phyloP scores from a whole-genome alignment of 148 eudicot species.

The Fagopyrum esculentum region DNA sequence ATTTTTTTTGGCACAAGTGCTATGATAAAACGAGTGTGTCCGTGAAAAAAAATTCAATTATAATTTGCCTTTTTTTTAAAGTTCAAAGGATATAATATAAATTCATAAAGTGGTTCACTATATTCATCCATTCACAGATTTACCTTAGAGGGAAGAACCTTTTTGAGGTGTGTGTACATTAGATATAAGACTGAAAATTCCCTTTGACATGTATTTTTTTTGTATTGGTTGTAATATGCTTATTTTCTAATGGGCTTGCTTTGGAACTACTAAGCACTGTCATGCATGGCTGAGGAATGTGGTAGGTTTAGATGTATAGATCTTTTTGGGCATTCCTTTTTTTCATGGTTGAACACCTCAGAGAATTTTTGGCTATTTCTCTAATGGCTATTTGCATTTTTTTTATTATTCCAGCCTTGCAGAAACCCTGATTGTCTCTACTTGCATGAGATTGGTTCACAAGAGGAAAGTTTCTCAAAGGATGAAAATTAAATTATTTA shows the following conservation, averaged over 20 bases:
- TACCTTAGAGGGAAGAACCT: slow-evolving; percentile 61
- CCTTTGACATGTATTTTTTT: background rate
- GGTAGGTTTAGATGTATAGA: slow-evolving; percentile 38
- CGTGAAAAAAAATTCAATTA: too few species aligned
- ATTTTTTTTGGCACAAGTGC: too few species aligned
- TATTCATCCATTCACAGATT: slow-evolving; percentile 94
- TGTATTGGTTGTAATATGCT: background rate
- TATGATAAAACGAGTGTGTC: too few species aligned
- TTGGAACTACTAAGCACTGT: slow-evolving; percentile 97
- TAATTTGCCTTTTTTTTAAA: too few species aligned
- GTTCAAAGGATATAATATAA: too few species aligned
- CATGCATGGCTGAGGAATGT: slow-evolving; percentile 91
- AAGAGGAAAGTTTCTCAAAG: too few species aligned
- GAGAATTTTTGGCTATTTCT: background rate
- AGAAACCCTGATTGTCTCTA: too few species aligned
- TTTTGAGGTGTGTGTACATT: slow-evolving; percentile 46
- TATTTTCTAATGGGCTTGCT: slow-evolving; percentile 63
- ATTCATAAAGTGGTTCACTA: slow-evolving; percentile 59
- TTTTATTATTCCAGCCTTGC: background rate
- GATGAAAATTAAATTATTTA: too few species aligned
- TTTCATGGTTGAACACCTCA: background rate
- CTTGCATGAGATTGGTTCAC: too few species aligned
- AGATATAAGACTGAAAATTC: background rate
- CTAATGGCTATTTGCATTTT: background rate
- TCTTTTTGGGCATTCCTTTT: background rate